Evolutionary conservation across 192 early-diverging fungal genomes (phyloP), one percentile per base, ranked within the genome.

Genomic region (Diversispora epigaea): DNA sequence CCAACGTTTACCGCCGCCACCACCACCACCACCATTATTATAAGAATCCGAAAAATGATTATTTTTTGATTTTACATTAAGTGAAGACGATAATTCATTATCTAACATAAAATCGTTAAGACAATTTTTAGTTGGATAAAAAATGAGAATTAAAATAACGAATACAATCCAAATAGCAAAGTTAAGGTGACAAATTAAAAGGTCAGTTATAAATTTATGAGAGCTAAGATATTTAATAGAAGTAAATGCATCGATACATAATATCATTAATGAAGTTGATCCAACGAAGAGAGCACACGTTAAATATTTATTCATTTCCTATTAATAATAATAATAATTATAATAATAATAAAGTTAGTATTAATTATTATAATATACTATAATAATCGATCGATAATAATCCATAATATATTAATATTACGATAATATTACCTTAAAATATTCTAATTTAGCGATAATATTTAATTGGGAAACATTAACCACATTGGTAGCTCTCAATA

Each of bases 231-330:
- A 73, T 49, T 73, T 58, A 8, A 0, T 6, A 8, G 55, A 0
- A n/a, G 71, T 73, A 3, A 73, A 62, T 40, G 17, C 57, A 62
- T 73, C 71, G 32, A 73, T 32, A 32, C 71, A 62, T 10, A 73
- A 46, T 2, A 49, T 60, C 4, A 49, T 15, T 2, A 73, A 22
- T 61, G 71, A 46, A 4, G 14, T 49, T 6, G 71, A 61, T 7
- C 71, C 71, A 25, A 73, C 62, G 5, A 73, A 32, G n/a, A 73
- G 60, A 52, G 21, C 56, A n/a, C 22, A 46, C 4, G 71, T 46
- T 39, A 73, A 62, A 62, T 62, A 73, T 12, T 43, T n/a, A 45
- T 73, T 73, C 71, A 73, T 73, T 44, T 62, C 67, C 58, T 61
- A 40, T 12, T 54, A 54, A 10, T 54, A 54, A 17, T 12, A 52